Conservation (phyloP, 1,284 basidiomycete species). For the Spongispora temasekensis region DNA sequence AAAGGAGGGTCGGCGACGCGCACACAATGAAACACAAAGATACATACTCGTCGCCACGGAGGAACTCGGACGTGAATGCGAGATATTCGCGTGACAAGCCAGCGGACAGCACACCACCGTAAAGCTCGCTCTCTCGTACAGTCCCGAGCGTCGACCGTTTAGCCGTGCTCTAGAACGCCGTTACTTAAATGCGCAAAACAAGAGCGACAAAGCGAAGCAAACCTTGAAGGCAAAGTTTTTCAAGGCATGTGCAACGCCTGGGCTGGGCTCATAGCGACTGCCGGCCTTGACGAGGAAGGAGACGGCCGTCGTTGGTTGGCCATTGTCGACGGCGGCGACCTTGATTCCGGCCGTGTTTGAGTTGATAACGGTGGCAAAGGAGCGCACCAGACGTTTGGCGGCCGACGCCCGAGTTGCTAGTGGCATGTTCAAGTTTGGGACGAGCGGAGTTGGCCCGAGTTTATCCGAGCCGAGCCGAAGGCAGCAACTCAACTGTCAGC, state of each 20-base stretch:
- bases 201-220: conserved; percentile 14
- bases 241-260: conserved; percentile 88
- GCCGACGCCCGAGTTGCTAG: conserved; percentile 61
- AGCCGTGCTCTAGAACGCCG: conserved; percentile 65
- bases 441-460: conserved; percentile 34
- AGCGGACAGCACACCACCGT: conserved; percentile 90
- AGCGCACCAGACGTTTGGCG: conserved; percentile 60
- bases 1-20: conserved; percentile 8
- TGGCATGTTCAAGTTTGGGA: conserved; percentile 4
- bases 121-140: conserved; percentile 91
- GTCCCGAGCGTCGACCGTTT: conserved; percentile 89
- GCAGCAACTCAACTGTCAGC: too few species aligned
- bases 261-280: conserved; percentile 80
- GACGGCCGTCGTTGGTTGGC: conserved; percentile 80
- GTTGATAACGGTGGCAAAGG: conserved; percentile 81
- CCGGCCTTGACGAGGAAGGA: conserved; percentile 92
- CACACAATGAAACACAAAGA: neutral
- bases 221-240: conserved; percentile 99
- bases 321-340: conserved; percentile 81
- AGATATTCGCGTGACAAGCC: conserved; percentile 90
- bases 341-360: conserved; percentile 67
- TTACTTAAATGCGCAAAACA: conserved; percentile 1
- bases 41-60: conserved; percentile 95
- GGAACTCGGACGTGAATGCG: conserved; percentile 91
- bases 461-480: conserved; percentile 20